These are phyloP conservation scores for Neurospora tetraspora DNA, from an alignment of 495 filamentous ascomycete species.

Conservation along the genomic window DNA sequence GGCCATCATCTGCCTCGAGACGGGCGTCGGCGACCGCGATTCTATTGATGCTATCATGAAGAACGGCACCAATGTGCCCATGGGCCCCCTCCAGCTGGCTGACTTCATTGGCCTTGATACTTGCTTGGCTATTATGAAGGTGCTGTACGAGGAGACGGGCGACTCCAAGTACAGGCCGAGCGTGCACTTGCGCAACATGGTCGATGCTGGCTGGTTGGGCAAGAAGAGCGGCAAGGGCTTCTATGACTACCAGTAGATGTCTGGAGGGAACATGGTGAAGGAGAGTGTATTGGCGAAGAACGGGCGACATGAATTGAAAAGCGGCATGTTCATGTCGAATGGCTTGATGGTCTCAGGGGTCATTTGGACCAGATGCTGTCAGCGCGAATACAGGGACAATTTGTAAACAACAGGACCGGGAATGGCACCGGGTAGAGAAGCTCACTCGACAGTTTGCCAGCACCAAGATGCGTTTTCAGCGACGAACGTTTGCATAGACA, in stretches of 20 bases:
- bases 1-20: conserved; percentile 93
- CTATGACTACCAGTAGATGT: conserved; percentile 58
- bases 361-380: neutral
- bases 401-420: neutral
- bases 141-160: conserved; percentile 81
- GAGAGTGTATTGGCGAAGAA: neutral
- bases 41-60: conserved; percentile 98
- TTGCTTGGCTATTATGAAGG: conserved; percentile 94
- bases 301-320: neutral
- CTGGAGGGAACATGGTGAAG: neutral
- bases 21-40: conserved; percentile 74
- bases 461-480: neutral
- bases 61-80: conserved; percentile 96
- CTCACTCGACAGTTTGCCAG: neutral
- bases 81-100: conserved; percentile 88
- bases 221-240: conserved; percentile 98
- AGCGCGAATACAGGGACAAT: neutral
- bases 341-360: neutral
- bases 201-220: conserved; percentile 94
- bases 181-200: conserved; percentile 83
- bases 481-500: neutral
- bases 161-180: conserved; percentile 92
- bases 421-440: neutral
- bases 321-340: neutral
- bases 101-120: conserved; percentile 98